Evolutionary conservation across 1,284 basidiomycete genomes (phyloP), one percentile per base, ranked within the genome.

Genomic region (Tilletia caries): DNA sequence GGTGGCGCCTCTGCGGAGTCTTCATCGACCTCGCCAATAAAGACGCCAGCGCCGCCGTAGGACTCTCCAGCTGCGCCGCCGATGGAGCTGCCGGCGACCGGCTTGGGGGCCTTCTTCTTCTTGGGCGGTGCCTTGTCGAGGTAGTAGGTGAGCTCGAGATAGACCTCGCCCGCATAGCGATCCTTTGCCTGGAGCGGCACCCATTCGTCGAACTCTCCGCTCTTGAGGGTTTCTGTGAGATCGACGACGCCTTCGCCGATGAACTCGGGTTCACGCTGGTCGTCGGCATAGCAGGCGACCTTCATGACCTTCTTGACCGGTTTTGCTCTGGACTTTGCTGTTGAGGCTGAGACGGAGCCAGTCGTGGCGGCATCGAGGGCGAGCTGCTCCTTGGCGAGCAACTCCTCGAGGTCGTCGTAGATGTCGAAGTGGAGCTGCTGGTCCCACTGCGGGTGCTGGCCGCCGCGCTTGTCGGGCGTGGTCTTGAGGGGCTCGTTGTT

Each of bases 381-480:
- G 46, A 86, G 85, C 66, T 87, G 85, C 54, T 44, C 23, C 32
- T 87, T 85, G 27, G 54, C 54, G 20, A 89, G 83, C 8, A 88
- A 86, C 77, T 90, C 90, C 67, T 91, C 88, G 25, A 88, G 85
- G 75, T 93, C 92, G 79, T 95, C 93, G 76, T 87, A 89, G 71
- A 99, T 87, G 37, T 91, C 90, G 84, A 98, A 98, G 60, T 96
- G 91, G 75, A 98, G 87, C 85, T 99, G 95, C 80, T 96, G 93
- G 83, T 99, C 96, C 95, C 96, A 99, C 83, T 93, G 92, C 8
- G 95, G 96, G 84, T 96, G 93, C 84, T 98, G 95, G 3, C 96
- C 96, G 67, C 96, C 95, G 46, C 93, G 91, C 83, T 93, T 95
- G 84, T 98, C 92, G 8, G 93, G 72, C 41, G 74, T 74, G 18